Evolutionary conservation across 2,329 filamentous ascomycete species (phyloP), one percentile per base, ranked within the genome.

Genomic region (Parafenestella ontariensis): DNA sequence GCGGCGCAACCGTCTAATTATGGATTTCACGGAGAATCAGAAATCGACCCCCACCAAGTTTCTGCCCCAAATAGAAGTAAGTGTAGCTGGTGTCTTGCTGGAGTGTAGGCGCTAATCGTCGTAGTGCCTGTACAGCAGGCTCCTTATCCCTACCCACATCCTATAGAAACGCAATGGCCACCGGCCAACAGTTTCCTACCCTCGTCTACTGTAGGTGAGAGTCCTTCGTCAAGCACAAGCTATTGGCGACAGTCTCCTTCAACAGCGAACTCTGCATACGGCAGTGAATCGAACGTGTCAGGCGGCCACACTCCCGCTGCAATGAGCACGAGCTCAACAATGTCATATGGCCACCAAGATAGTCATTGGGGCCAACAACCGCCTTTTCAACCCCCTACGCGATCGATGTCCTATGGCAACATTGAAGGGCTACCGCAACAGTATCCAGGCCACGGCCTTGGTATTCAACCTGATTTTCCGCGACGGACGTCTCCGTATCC

Each of bases 321-420:
- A 18, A 72, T 75, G 67, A 73, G 69, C 47, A 66, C 68, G 21
- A 68, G 66, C 52, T 73, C 73, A n/a, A 71, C 69, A 23, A 71
- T 75, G 67, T 72, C 71, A 18, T 73, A 73, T 36, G 69, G 59
- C 24, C 70, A 68, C 39, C 67, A 65, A 45, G 73, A 75, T 17
- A 54, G 44, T n/a, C 71, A 69, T 33, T 74, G 71, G 72, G 52
- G 52, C 7, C 63, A 61, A 28, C 63, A 70, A 46, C 61, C 65
- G 24, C 51, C 59, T 13, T 69, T 72, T 13, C 70, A 72, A 37
- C 66, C 69, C 3, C 73, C 73, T 4, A 63, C 70, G 21, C 61
- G 74, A 49, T 75, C 73, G 6, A 76, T 77, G 74, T 77, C 75
- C 0, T 77, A 75, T 42, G 72, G 74, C 3, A 72, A 76, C 33